A percentile compares a stretch with the other conserved stretches of the same genome.
Evolutionary conservation across 2,329 filamentous ascomycete species (phyloP).

Genomic region (Albophoma yamanashiensis): DNA sequence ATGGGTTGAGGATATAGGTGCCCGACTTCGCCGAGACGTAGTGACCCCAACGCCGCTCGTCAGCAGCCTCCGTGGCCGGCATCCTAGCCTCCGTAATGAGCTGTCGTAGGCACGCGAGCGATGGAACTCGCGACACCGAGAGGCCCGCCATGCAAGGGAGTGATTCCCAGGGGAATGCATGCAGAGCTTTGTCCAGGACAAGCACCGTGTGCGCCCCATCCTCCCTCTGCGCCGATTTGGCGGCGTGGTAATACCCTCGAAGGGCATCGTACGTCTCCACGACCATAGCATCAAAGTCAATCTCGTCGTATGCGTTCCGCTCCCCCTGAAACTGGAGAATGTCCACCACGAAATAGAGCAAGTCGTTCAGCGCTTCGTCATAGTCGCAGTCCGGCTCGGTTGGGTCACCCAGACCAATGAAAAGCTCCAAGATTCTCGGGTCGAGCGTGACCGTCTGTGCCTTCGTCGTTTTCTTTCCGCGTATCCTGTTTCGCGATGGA

Average conservation of each 20-base stretch:
- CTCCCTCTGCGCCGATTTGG: constrained; percentile 27
- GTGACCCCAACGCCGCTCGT: constrained; percentile 28
- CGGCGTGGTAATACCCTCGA: constrained; percentile 58
- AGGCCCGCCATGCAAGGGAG: constrained; percentile 71
- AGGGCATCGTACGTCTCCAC: constrained; percentile 81
- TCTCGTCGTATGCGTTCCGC: constrained; percentile 91
- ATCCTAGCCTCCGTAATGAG: constrained; percentile 48
- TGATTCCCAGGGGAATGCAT: constrained; percentile 93
- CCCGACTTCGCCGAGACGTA: constrained; percentile 45
- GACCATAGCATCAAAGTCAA: constrained; percentile 88
- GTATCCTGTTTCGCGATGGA: constrained; percentile 63
- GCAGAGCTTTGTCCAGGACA: constrained; percentile 82
- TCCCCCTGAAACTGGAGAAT: constrained; percentile 96
- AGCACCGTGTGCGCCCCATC: constrained; percentile 64
- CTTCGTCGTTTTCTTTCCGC: constrained; percentile 40
- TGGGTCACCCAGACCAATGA: constrained; percentile 73
- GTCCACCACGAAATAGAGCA: constrained; percentile 93
- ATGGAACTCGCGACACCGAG: constrained; percentile 81
- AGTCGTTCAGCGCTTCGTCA: constrained; percentile 81
- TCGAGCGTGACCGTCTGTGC: constrained; percentile 37
- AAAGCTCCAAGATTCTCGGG: constrained; percentile 67
- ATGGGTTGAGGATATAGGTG: constrained; percentile 83
- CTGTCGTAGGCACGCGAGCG: constrained; percentile 69
- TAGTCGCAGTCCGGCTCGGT: constrained; percentile 58
- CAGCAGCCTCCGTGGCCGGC: constrained; percentile 4